Evolutionary conservation across 768 basidiomycete genomes (phyloP), one percentile per base, ranked within the genome.

Genomic region (Kwoniella heveanensis): DNA sequence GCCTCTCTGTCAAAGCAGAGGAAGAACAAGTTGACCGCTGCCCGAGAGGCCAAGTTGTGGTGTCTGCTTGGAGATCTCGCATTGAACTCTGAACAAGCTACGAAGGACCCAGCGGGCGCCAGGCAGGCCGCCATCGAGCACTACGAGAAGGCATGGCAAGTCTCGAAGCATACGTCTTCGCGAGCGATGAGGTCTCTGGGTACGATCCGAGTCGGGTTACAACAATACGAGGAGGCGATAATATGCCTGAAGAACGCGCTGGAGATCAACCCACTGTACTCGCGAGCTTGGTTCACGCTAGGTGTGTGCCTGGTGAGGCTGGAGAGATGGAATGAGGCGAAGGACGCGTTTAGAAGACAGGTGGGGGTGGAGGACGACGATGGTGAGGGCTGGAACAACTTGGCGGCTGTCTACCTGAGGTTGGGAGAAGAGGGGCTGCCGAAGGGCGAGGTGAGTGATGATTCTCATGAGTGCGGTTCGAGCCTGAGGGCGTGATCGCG

Each of bases 341-440:
- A 87, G 59, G 87, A 88, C 49, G 90, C 90, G 0, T 98, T 98
- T 78, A 82, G 82, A 54, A 84, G 94, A 15, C 92, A 92, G 70
- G 93, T 97, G 0, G 82, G 86, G 13, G 88, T 98, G 63, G 95
- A 98, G 64, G 92, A 94, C 62, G 96, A 98, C 69, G 94, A 99
- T 73, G 92, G 87, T 2, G 95, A 98, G 83, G 95, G 92, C 69
- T 98, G 96, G 96, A 95, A 89, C 71, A 99, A 99, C 78, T 83
- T 99, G 66, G 96, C 95, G 32, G 92, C 89, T 62, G 88, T 93
- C 76, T 96, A 97, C 80, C 85, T 99, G 65, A 88, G 91, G 50
- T 84, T 95, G 79, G 88, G 87, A 12, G 83, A 83, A 55, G 69
- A 75, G 67, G 80, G 71, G 63, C 72, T 61, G 7, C 71, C 72